Percentiles rank a stretch among this genome's conserved stretches.
These are phyloP conservation scores for Hippophae rhamnoides DNA, from an alignment of 306 rosid species.

Conservation along the genomic window DNA sequence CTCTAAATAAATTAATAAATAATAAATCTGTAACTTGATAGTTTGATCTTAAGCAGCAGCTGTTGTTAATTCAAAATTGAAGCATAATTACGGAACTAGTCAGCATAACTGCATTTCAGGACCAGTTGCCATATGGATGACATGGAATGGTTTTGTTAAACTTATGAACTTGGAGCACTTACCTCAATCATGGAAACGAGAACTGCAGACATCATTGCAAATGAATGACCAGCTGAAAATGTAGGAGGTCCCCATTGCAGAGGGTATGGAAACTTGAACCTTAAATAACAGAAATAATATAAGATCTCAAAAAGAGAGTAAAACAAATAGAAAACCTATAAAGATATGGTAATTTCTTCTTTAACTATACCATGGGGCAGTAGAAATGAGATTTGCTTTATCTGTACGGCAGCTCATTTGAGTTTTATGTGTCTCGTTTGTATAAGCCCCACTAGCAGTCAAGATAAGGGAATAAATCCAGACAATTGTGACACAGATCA, in stretches of 20 bases:
- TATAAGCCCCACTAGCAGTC: constrained; percentile 90
- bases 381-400: constrained; percentile 68
- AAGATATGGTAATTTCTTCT: constrained; percentile 7
- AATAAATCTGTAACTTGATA: neutral
- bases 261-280: constrained; percentile 96
- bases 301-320: constrained; percentile 13
- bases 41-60: constrained; percentile 2
- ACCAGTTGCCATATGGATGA: neutral
- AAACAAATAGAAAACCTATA: neutral
- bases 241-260: constrained; percentile 99
- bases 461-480: constrained; percentile 86
- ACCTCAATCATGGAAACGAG: constrained; percentile 98
- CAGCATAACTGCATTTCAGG: neutral
- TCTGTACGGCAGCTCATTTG: constrained; percentile 81
- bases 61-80: too few species aligned
- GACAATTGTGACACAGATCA: constrained; percentile 66
- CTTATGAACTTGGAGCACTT: constrained; percentile 6
- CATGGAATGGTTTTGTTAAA: neutral
- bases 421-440: constrained; percentile 35
- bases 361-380: constrained; percentile 70
- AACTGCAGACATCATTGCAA: constrained; percentile 92
- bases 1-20: neutral
- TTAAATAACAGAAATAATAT: constrained; percentile 16
- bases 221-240: constrained; percentile 95
- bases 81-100: neutral